Percentiles rank a stretch among this genome's conserved stretches.
These are phyloP conservation scores for Starmerella roubikii DNA, from an alignment of 805 yeast genomes.

Conservation along the genomic window DNA sequence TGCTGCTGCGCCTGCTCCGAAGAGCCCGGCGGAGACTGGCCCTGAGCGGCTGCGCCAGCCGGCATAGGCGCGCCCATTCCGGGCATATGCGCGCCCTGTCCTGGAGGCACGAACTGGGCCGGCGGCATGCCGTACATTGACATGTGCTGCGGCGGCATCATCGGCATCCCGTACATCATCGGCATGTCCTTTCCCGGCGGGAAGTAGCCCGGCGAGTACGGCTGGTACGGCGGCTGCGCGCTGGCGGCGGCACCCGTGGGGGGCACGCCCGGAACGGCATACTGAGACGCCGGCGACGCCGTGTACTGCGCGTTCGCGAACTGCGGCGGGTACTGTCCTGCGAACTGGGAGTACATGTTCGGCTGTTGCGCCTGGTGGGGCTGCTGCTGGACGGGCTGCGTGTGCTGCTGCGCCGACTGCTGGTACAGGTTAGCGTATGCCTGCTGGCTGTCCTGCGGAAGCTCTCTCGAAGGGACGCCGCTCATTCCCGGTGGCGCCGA, in stretches of 20 bases:
- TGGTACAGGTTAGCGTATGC: no score
- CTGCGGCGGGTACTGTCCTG: conserved; percentile 9
- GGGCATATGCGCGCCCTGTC: conserved; percentile 5
- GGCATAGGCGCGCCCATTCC: conserved; percentile 3
- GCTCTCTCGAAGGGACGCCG: no score
- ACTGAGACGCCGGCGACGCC: no score
- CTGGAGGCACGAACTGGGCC: conserved; percentile 2
- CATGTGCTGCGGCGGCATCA: conserved; percentile 4
- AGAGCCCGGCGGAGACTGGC: background rate
- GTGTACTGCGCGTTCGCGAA: no score
- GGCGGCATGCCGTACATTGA: conserved; percentile 5
- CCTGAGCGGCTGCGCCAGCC: background rate
- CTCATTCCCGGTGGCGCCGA: no score
- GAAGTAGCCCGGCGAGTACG: background rate
- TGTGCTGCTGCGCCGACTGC: conserved; percentile 1
- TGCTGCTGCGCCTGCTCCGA: background rate
- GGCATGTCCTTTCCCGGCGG: conserved; percentile 1
- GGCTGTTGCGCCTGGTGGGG: conserved; percentile 3
- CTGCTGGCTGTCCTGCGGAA: no score
- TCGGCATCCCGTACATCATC: conserved; percentile 5
- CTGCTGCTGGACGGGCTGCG: conserved; percentile 5
- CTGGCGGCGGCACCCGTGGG: no score
- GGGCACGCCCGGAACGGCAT: no score
- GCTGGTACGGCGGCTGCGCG: background rate
- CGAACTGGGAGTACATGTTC: no score